phyloP scores from a whole-genome alignment of 2,329 filamentous ascomycete genomes.

The Epichloe bromicola region DNA sequence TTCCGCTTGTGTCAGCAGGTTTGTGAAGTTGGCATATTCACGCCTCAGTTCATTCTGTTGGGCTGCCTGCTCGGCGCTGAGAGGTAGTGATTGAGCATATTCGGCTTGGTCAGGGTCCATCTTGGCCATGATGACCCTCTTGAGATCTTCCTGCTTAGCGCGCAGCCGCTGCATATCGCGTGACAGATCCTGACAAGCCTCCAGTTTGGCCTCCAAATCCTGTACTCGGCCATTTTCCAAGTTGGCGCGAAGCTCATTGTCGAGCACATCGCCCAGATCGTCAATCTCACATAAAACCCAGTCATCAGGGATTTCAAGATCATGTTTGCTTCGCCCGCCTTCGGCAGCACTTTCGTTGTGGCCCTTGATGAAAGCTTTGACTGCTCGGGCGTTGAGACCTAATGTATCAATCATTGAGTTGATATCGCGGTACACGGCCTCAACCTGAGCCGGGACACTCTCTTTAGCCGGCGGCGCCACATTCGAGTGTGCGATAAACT shows the following conservation, averaged over 20 bases:
- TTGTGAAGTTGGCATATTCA: slow-evolving; percentile 61
- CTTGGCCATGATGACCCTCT: slow-evolving; percentile 57
- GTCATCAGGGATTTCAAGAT: slow-evolving; percentile 54
- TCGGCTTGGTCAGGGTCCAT: slow-evolving; percentile 55
- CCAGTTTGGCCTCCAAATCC: slow-evolving; percentile 55
- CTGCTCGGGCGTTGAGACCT: slow-evolving; percentile 64
- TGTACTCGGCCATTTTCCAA: slow-evolving; percentile 57
- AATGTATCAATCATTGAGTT: slow-evolving; percentile 92
- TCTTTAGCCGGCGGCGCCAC: slow-evolving; percentile 39
- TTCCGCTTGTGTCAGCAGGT: slow-evolving; percentile 64
- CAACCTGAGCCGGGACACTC: slow-evolving; percentile 48
- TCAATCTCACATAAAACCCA: slow-evolving; percentile 69
- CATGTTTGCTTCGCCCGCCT: slow-evolving; percentile 44
- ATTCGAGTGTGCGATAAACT: slow-evolving; percentile 53
- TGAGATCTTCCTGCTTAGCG: slow-evolving; percentile 65
- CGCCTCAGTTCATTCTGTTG: slow-evolving; percentile 75
- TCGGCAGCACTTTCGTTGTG: slow-evolving; percentile 45
- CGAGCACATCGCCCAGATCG: slow-evolving; percentile 51
- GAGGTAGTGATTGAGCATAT: slow-evolving; percentile 53
- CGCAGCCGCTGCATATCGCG: slow-evolving; percentile 60
- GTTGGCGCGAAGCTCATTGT: slow-evolving; percentile 47
- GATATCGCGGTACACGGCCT: slow-evolving; percentile 63
- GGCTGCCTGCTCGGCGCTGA: slow-evolving; percentile 72
- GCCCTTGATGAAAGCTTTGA: slow-evolving; percentile 53
- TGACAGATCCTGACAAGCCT: slow-evolving; percentile 52